A percentile compares a stretch with the other conserved stretches of the same genome.
These are phyloP conservation scores for Colletotrichum truncatum DNA, from an alignment of 2,329 filamentous ascomycete species.

Conservation along the genomic window DNA sequence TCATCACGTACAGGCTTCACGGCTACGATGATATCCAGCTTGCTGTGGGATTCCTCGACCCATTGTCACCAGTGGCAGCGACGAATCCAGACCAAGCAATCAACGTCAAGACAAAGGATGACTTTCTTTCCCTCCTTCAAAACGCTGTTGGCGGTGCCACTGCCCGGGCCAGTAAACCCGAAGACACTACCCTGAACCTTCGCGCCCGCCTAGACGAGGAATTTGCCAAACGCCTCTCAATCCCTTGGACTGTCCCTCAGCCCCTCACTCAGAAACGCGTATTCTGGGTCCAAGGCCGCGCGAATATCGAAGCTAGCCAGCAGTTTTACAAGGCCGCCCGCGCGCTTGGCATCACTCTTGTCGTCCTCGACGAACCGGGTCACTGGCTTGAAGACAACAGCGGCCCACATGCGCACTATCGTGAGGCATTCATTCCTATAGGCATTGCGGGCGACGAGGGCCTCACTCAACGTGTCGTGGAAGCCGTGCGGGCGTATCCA, in stretches of 20 bases:
- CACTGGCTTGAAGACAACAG: constrained; percentile 46
- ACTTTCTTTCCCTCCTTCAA: background rate
- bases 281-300: constrained; percentile 17
- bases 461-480: constrained; percentile 40
- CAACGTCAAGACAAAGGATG: background rate
- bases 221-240: background rate
- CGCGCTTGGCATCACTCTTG: constrained; percentile 45
- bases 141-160: background rate
- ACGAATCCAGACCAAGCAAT: background rate
- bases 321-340: background rate
- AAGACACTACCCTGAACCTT: background rate
- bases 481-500: constrained; percentile 33
- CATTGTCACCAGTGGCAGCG: background rate
- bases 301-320: background rate
- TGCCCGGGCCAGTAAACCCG: accelerated
- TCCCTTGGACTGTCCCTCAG: background rate
- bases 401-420: constrained; percentile 34
- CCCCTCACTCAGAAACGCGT: background rate
- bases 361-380: constrained; percentile 45
- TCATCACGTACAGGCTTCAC: background rate
- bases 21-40: background rate
- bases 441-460: constrained; percentile 38
- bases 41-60: background rate
- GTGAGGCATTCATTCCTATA: constrained; percentile 43
- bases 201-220: background rate